phyloP scores from a whole-genome alignment of 257 asterid species.

The Verbascum thapsus region DNA sequence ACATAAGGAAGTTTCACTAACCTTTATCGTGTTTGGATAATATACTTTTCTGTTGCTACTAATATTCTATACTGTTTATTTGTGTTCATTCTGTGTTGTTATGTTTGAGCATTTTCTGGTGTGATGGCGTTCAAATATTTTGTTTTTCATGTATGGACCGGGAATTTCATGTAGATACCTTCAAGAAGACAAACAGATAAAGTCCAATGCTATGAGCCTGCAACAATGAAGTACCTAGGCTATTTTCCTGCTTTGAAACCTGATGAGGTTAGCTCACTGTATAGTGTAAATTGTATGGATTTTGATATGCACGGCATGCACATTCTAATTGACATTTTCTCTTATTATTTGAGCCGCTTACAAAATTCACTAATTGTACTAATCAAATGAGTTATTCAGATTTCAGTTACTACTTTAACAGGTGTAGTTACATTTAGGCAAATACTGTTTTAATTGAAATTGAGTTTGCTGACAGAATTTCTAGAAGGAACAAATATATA shows the following conservation, averaged over 20 bases:
- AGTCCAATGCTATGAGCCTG: slow-evolving; percentile 99
- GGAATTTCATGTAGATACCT: slow-evolving; percentile 66
- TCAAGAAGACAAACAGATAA: slow-evolving; percentile 93
- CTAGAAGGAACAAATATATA: slow-evolving; percentile 9
- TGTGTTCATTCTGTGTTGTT: slow-evolving; percentile 21
- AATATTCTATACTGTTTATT: slow-evolving; percentile 22
- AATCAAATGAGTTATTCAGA: slow-evolving; percentile 16
- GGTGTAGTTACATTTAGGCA: slow-evolving; percentile 10
- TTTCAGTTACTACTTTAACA: slow-evolving; percentile 14
- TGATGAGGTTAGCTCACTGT: slow-evolving; percentile 69
- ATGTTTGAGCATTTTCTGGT: slow-evolving; percentile 10
- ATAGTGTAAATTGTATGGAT: slow-evolving; percentile 17
- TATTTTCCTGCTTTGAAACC: slow-evolving; percentile 81
- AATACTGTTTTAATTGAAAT: not conserved
- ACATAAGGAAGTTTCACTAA: not conserved
- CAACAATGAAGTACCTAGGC: slow-evolving; percentile 96
- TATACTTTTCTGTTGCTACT: not conserved
- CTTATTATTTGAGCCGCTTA: slow-evolving; percentile 11
- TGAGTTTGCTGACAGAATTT: slow-evolving; percentile 16
- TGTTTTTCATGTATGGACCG: slow-evolving; percentile 22
- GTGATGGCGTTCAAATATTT: slow-evolving; percentile 20
- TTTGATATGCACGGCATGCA: slow-evolving; percentile 1
- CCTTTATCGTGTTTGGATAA: slow-evolving; percentile 1
- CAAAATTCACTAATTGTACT: slow-evolving; percentile 10
- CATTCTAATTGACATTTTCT: slow-evolving; percentile 6